Conservation (phyloP, 805 yeast genomes). For the Sugiyamaella americana region DNA sequence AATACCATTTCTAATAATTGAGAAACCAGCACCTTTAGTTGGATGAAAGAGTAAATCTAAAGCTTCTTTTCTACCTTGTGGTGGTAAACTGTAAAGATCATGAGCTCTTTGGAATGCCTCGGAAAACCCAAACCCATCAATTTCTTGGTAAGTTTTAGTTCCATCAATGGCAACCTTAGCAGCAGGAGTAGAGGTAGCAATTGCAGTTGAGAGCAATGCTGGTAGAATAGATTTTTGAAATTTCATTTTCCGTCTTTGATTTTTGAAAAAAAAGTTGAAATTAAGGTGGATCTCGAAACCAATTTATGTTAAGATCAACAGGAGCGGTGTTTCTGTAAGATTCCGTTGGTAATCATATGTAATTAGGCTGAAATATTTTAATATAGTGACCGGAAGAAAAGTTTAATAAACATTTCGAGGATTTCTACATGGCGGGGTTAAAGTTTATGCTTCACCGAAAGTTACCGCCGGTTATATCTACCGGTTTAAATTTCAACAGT, state of each 20-base stretch:
- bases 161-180: not conserved
- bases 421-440: no score
- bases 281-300: not conserved
- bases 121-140: constrained; percentile 5
- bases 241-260: not conserved
- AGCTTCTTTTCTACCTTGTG: not conserved
- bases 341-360: not conserved
- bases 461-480: not conserved
- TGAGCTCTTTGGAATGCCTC: constrained; percentile 7
- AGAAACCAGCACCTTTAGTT: constrained; percentile 4
- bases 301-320: not conserved
- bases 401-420: not conserved
- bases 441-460: not conserved
- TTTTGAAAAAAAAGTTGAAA: not conserved
- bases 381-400: not conserved
- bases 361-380: not conserved
- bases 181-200: not conserved
- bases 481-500: not conserved
- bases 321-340: not conserved
- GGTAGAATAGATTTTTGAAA: not conserved
- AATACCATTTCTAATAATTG: constrained; percentile 3
- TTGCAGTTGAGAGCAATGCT: not conserved
- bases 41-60: constrained; percentile 2
- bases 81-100: not conserved
- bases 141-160: not conserved